A percentile compares a stretch with the other conserved stretches of the same genome.
These are phyloP conservation scores for Ogataea saltuana DNA, from an alignment of 805 yeast genomes.

Conservation along the genomic window DNA sequence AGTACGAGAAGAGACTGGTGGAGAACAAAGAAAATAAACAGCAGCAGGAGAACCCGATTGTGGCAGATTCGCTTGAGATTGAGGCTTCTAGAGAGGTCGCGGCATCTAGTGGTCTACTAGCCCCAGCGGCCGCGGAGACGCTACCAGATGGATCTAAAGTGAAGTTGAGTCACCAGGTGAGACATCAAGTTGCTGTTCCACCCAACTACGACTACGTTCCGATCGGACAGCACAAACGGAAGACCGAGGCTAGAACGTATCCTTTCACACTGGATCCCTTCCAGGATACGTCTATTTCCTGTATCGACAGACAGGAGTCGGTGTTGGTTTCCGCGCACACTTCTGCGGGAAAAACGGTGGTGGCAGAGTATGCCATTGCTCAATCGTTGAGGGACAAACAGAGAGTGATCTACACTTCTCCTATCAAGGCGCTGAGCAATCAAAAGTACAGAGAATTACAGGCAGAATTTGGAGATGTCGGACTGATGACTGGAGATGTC, in stretches of 20 bases:
- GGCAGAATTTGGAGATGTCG: conserved; percentile 95
- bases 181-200: conserved; percentile 97
- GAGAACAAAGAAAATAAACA: conserved; percentile 27
- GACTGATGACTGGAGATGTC: conserved; percentile 98
- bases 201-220: conserved; percentile 88
- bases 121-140: conserved; percentile 38
- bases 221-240: conserved; percentile 81
- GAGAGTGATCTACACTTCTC: conserved; percentile 93
- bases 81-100: conserved; percentile 88
- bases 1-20: conserved; percentile 32
- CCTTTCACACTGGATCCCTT: conserved; percentile 95
- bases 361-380: conserved; percentile 96
- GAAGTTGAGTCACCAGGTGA: conserved; percentile 85
- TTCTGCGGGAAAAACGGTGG: conserved; percentile 96
- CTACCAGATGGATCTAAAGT: conserved; percentile 39
- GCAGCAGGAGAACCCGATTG: conserved; percentile 57
- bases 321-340: conserved; percentile 97
- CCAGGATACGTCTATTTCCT: conserved; percentile 94
- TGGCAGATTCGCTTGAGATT: conserved; percentile 82
- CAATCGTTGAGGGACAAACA: conserved; percentile 90
- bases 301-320: conserved; percentile 92
- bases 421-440: conserved; percentile 91
- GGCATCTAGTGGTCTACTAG: conserved; percentile 71
- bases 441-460: conserved; percentile 90
- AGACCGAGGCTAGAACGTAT: conserved; percentile 79